A percentile compares a stretch with the other conserved stretches of the same genome.
These are phyloP conservation scores for Papiliotrema fonsecae DNA, from an alignment of 1,284 basidiomycete genomes.

Conservation along the genomic window DNA sequence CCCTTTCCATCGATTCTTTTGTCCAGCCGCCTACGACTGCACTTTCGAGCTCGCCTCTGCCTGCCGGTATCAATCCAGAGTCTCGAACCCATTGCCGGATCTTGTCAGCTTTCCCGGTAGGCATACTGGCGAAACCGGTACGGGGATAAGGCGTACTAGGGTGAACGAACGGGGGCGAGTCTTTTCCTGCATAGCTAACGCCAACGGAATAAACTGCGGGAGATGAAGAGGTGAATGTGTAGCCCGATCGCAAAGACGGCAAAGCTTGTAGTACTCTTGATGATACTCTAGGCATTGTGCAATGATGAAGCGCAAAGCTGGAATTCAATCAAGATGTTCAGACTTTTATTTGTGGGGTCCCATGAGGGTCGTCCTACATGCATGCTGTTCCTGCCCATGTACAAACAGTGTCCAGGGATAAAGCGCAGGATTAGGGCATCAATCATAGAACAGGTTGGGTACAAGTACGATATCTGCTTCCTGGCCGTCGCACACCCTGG, in stretches of 20 bases:
- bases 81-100: conserved; percentile 37
- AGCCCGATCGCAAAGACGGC: conserved; percentile 4
- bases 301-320: neutral
- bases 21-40: conserved; percentile 29
- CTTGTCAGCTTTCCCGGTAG: conserved; percentile 9
- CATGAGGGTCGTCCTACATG: no score
- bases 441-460: no score
- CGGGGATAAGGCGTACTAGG: conserved; percentile 9
- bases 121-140: conserved; percentile 11
- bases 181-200: conserved; percentile 44
- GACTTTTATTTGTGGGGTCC: no score
- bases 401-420: no score
- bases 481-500: no score
- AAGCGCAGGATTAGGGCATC: no score
- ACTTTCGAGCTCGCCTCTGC: conserved; percentile 33
- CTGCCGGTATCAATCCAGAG: conserved; percentile 32
- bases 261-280: conserved; percentile 8
- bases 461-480: no score
- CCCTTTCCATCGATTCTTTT: conserved; percentile 16
- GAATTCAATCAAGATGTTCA: no score
- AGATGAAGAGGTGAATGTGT: conserved; percentile 10
- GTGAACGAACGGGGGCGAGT: conserved; percentile 43
- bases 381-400: no score
- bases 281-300: conserved; percentile 1
- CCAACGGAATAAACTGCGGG: conserved; percentile 40